These are phyloP conservation scores for Geotrichum siamense DNA, from an alignment of 1,139 yeast genomes.

Conservation along the genomic window DNA sequence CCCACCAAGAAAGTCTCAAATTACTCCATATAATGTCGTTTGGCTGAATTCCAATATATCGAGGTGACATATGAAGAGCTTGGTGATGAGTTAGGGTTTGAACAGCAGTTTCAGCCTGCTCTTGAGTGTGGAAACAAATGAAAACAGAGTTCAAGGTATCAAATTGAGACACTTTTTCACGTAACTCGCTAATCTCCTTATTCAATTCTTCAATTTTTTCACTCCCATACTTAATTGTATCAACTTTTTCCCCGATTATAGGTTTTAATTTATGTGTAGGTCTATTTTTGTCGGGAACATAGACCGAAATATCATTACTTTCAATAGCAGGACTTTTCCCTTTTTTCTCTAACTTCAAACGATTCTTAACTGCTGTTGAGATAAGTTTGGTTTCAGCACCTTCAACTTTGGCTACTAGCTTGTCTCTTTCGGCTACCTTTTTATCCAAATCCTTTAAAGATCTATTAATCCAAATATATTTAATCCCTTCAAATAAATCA, in stretches of 20 bases:
- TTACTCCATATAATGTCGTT: conserved; percentile 82
- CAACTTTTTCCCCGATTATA: conserved; percentile 76
- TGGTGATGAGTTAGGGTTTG: conserved; percentile 64
- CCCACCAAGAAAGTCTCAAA: conserved; percentile 80
- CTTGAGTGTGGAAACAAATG: conserved; percentile 78
- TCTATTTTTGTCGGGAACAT: conserved; percentile 68
- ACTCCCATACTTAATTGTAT: conserved; percentile 65
- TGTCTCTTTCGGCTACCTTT: conserved; percentile 54
- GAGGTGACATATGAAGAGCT: conserved; percentile 57
- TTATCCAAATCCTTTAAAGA: conserved; percentile 52
- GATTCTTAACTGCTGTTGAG: conserved; percentile 53
- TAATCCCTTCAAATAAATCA: conserved; percentile 61
- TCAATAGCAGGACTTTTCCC: conserved; percentile 33
- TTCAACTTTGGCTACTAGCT: conserved; percentile 59
- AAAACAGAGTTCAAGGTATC: conserved; percentile 57
- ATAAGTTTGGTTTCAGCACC: conserved; percentile 57
- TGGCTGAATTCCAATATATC: conserved; percentile 66
- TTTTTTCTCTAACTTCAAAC: conserved; percentile 59
- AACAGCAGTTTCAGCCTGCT: conserved; percentile 82
- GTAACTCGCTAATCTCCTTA: conserved; percentile 49
- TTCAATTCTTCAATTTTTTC: conserved; percentile 63
- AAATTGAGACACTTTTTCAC: conserved; percentile 36
- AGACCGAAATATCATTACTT: conserved; percentile 50
- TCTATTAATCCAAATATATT: conserved; percentile 68
- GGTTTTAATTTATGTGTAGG: conserved; percentile 62